phyloP scores from a whole-genome alignment of 345 rosid genomes.

The Corchorus capsularis region DNA sequence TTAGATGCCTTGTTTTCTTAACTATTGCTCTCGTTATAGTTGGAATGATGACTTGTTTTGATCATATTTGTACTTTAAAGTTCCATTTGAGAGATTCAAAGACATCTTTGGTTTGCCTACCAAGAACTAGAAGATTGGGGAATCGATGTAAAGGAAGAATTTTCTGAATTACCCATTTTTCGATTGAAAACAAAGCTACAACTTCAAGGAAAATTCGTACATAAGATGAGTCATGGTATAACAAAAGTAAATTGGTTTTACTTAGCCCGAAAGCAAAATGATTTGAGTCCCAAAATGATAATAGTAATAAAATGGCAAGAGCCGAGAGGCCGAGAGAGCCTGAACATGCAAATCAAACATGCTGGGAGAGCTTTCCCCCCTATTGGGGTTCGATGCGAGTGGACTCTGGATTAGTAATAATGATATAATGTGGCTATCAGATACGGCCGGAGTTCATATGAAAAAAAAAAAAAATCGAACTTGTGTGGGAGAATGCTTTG shows the following conservation, averaged over 20 bases:
- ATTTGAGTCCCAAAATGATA: neutral
- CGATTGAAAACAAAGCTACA: neutral
- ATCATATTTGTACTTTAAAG: neutral
- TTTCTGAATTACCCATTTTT: neutral
- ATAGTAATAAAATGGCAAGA: neutral
- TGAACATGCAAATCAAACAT: too few species aligned
- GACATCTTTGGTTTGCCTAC: neutral
- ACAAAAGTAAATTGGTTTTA: neutral
- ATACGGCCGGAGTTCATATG: too few species aligned
- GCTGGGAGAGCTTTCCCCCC: too few species aligned
- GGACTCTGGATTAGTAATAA: too few species aligned
- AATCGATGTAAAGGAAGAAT: neutral
- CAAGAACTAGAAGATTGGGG: neutral
- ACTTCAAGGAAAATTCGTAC: neutral
- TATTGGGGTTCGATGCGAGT: too few species aligned
- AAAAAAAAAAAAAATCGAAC: too few species aligned
- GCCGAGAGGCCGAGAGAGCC: neutral
- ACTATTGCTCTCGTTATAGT: neutral
- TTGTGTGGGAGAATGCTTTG: too few species aligned
- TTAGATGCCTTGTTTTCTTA: conserved; percentile 20
- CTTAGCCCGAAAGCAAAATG: conserved; percentile 13
- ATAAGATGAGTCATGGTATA: neutral
- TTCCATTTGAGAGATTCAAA: conserved; percentile 6
- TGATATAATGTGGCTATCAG: too few species aligned
- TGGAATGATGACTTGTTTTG: neutral